Evolutionary conservation across 495 filamentous ascomycete species (phyloP).

Genomic region (Viridothelium virens): DNA sequence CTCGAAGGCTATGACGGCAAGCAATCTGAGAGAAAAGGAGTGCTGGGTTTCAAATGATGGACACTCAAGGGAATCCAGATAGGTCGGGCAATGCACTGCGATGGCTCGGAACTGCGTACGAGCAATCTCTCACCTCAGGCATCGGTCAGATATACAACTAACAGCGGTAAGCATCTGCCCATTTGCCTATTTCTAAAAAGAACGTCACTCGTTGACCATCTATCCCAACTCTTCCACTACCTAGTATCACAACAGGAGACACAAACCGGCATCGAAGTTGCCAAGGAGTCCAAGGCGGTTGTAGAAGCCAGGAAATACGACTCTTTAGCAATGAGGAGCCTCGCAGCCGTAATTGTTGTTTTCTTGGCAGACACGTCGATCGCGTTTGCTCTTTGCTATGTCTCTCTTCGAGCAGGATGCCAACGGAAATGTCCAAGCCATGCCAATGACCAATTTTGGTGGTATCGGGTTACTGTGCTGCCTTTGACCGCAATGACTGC

Average conservation of each 20-base stretch:
- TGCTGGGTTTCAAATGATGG: neutral
- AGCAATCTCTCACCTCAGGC: neutral
- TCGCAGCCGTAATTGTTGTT: slow-evolving; percentile 24
- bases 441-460: neutral
- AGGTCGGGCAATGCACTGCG: neutral
- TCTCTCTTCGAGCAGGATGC: neutral
- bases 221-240: neutral
- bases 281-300: neutral
- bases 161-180: neutral
- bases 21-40: neutral
- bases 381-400: slow-evolving; percentile 1
- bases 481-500: slow-evolving; percentile 1
- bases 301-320: slow-evolving; percentile 9
- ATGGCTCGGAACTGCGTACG: neutral
- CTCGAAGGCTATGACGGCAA: neutral
- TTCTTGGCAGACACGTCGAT: slow-evolving; percentile 24
- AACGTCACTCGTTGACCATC: neutral
- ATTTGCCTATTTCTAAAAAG: neutral
- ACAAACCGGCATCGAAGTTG: neutral
- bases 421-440: neutral
- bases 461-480: neutral
- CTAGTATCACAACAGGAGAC: neutral
- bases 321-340: slow-evolving; percentile 28
- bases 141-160: neutral
- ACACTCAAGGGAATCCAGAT: neutral